Evolutionary conservation across 345 rosid genomes (phyloP).

Genomic region (Odontarrhena argentea): DNA sequence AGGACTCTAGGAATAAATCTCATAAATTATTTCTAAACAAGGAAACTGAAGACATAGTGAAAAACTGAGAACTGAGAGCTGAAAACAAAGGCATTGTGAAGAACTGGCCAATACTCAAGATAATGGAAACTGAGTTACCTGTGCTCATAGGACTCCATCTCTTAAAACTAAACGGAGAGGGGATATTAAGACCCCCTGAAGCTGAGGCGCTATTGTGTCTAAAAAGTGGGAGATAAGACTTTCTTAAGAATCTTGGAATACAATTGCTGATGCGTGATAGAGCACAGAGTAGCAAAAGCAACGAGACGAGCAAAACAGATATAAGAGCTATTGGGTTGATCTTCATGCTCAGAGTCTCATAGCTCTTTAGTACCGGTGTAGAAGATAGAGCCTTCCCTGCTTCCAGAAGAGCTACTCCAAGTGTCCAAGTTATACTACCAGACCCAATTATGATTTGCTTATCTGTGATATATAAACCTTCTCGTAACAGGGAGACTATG

Average conservation of each 20-base stretch:
- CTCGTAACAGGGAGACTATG: constrained; percentile 73
- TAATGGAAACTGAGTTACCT: constrained; percentile 50
- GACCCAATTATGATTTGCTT: constrained; percentile 76
- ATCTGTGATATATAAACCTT: constrained; percentile 90
- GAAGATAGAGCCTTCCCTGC: constrained; percentile 78
- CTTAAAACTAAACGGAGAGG: constrained; percentile 76
- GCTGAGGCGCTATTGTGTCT: constrained; percentile 63
- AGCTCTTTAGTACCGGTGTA: constrained; percentile 59
- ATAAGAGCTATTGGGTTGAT: constrained; percentile 67
- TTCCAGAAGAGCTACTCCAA: constrained; percentile 89
- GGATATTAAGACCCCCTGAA: constrained; percentile 69
- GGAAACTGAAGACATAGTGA: not conserved
- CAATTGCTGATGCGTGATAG: constrained; percentile 71
- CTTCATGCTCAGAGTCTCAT: constrained; percentile 63
- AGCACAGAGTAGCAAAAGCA: constrained; percentile 74
- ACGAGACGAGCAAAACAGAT: constrained; percentile 56
- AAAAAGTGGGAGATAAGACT: constrained; percentile 77
- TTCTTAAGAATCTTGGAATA: constrained; percentile 65
- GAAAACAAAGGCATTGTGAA: not conserved
- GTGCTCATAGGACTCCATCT: constrained; percentile 88
- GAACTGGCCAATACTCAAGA: constrained; percentile 19
- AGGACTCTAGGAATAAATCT: not conserved
- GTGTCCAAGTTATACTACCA: constrained; percentile 97
- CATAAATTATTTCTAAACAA: not conserved
- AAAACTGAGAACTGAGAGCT: constrained; percentile 10